Evolutionary conservation across 2,329 filamentous ascomycete species (phyloP), one percentile per base, ranked within the genome.

Genomic region (Arthrobotrys pseudoclavata): DNA sequence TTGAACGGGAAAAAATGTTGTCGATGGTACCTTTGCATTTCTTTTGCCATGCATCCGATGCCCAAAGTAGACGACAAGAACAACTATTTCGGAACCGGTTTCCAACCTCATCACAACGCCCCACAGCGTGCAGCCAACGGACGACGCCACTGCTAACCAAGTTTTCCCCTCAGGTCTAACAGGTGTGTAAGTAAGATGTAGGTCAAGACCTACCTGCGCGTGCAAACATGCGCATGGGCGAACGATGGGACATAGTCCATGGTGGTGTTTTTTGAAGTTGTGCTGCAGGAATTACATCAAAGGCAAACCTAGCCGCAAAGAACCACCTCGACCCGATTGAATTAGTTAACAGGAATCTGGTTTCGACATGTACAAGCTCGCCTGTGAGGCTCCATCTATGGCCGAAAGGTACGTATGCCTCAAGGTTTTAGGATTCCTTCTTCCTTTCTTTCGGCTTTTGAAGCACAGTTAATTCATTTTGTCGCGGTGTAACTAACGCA

Each of bases 271-370:
- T n/a, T 45, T 45, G 42, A n/a, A n/a, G 13, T 37, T 29, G 22
- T 67, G 34, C 47, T 37, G 29, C 34, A 45, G 1, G 31, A 31
- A 10, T 45, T 53, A 20, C 31, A 57, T 68, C 31, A 47, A 37
- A 42, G 64, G 64, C 22, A 68, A 57, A 68, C 34, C 63, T 31
- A 68, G 64, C 64, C 64, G 64, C 64, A 57, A 52, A 68, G 24
- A 26, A 60, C 55, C 40, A 45, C n/a, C 50, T 57, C 64, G 61
- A 68, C 34, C 64, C 64, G 64, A 68, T 52, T 24, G 48, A 40
- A 24, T 40, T 42, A 55, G 20, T 45, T 42, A 68, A 45, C 31
- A 37, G 34, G 63, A 66, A 66, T 50, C 45, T 50, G 34, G 61
- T 42, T 60, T 60, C 55, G 55, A 60, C 55, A 60, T 60, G 55